Conservation (phyloP, 1,284 basidiomycete species). For the Neonothopanus nambi region DNA sequence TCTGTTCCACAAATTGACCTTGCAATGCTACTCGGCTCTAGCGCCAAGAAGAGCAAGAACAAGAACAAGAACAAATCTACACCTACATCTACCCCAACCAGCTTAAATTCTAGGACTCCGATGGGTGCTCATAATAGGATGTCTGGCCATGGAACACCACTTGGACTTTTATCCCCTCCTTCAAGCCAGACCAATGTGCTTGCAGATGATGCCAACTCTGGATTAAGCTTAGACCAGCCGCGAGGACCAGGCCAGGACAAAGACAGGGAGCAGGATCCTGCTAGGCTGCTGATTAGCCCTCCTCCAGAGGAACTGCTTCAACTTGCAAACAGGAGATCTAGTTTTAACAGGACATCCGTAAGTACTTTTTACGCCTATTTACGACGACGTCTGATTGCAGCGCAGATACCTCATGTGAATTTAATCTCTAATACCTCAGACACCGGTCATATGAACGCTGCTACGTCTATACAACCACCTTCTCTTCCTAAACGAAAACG, state of each 20-base stretch:
- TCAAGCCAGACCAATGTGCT: slow-evolving; percentile 11
- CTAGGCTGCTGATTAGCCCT: slow-evolving; percentile 42
- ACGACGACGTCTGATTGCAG: slow-evolving; percentile 12
- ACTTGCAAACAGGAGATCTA: slow-evolving; percentile 11
- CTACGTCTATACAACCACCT: slow-evolving; percentile 19
- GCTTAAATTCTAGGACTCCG: slow-evolving; percentile 4
- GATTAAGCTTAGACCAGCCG: background rate
- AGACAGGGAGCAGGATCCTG: slow-evolving; percentile 17
- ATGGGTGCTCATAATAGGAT: slow-evolving; percentile 9
- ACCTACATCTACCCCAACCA: background rate
- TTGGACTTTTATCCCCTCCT: slow-evolving; percentile 17
- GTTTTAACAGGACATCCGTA: slow-evolving; percentile 11
- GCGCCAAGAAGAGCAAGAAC: slow-evolving; percentile 10
- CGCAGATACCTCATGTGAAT: slow-evolving; percentile 14
- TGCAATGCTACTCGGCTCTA: background rate
- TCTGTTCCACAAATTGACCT: slow-evolving; percentile 11
- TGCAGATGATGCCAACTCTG: background rate
- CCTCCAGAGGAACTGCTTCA: slow-evolving; percentile 44
- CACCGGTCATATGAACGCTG: slow-evolving; percentile 11
- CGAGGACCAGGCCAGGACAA: background rate
- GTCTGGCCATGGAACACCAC: background rate
- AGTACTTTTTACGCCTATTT: slow-evolving; percentile 12
- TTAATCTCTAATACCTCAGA: background rate
- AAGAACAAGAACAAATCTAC: slow-evolving; percentile 9
- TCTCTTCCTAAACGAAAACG: slow-evolving; percentile 23